These are phyloP conservation scores for Ceratobasidium sp. DNA, from an alignment of 1,284 basidiomycete species.

Conservation along the genomic window DNA sequence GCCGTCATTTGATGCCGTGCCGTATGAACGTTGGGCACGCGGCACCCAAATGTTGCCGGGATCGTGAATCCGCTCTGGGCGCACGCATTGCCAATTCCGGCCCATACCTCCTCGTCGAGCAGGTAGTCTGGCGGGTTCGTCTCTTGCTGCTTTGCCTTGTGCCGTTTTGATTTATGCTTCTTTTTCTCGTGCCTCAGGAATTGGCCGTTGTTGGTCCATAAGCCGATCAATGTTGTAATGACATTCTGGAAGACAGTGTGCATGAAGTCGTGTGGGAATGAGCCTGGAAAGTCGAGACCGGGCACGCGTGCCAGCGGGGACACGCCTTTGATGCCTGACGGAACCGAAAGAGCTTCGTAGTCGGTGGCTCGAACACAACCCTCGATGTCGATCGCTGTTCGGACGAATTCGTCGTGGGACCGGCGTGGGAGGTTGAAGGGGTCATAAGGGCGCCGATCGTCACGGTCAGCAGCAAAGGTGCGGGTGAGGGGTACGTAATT, in stretches of 20 bases:
- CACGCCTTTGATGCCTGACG: conserved; percentile 39
- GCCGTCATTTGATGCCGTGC: conserved; percentile 51
- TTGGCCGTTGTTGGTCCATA: conserved; percentile 39
- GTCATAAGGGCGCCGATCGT: neutral
- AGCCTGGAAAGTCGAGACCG: conserved; percentile 31
- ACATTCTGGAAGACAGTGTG: conserved; percentile 48
- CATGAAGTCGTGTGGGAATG: conserved; percentile 51
- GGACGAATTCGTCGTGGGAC: conserved; percentile 10
- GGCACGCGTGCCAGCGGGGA: conserved; percentile 28
- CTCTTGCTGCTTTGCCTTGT: no score
- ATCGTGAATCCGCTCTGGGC: conserved; percentile 56
- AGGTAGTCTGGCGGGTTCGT: conserved; percentile 51
- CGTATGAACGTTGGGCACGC: conserved; percentile 58
- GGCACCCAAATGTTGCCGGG: conserved; percentile 59
- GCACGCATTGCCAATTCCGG: conserved; percentile 59
- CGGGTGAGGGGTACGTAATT: conserved; percentile 38
- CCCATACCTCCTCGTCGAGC: conserved; percentile 59
- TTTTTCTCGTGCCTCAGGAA: neutral
- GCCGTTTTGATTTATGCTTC: no score
- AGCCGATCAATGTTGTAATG: conserved; percentile 21
- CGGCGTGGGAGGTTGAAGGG: conserved; percentile 35
- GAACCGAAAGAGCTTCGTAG: no score
- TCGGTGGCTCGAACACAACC: no score
- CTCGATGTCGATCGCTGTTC: no score
- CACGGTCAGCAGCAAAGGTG: neutral